Evolutionary conservation across 208 protist species (phyloP).

Genomic region (Lotmaria passim): DNA sequence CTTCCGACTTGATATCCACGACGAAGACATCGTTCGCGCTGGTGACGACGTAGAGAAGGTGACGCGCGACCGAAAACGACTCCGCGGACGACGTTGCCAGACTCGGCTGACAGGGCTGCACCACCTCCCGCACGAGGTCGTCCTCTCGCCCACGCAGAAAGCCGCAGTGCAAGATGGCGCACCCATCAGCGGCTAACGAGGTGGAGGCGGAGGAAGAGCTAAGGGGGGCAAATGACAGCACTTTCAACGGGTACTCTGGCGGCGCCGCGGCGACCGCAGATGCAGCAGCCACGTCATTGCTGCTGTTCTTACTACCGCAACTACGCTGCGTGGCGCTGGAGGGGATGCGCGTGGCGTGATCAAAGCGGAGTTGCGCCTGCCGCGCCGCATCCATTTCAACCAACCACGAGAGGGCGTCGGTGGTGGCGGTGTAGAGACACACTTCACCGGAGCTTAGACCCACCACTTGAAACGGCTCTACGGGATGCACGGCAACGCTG

Average conservation of each 20-base stretch:
- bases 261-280: constrained; percentile 6
- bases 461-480: constrained; percentile 37
- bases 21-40: constrained; percentile 35
- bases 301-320: not conserved
- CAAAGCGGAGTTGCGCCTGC: constrained; percentile 14
- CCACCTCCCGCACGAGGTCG: constrained; percentile 40
- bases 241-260: constrained; percentile 28
- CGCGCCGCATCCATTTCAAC: constrained; percentile 34
- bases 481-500: constrained; percentile 41
- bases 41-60: constrained; percentile 39
- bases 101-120: constrained; percentile 17
- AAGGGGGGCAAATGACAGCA: constrained; percentile 25
- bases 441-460: constrained; percentile 41
- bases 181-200: constrained; percentile 12
- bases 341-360: constrained; percentile 2
- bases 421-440: constrained; percentile 33
- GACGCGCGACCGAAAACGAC: constrained; percentile 16
- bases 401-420: constrained; percentile 38
- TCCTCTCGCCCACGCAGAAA: constrained; percentile 42
- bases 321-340: not conserved
- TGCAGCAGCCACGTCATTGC: not conserved
- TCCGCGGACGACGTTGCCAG: constrained; percentile 1
- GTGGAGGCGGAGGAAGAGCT: constrained; percentile 19
- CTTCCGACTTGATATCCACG: constrained; percentile 35
- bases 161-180: constrained; percentile 35